Percentiles rank a stretch among this genome's conserved stretches.
Conservation (phyloP, 2,329 filamentous ascomycete genomes). For the Aspergillus sclerotialis region DNA sequence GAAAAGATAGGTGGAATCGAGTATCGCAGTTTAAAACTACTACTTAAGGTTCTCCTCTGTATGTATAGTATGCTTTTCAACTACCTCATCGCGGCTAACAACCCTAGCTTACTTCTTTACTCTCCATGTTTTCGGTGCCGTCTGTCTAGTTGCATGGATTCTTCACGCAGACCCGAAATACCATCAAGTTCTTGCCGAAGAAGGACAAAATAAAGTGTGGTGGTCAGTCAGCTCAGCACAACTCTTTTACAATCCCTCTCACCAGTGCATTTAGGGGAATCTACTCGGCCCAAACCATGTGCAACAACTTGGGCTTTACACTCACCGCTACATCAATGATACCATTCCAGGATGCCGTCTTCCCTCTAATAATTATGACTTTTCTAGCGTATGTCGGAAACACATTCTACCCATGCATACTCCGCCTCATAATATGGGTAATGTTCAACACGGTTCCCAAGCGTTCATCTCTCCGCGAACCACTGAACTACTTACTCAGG, state of each 20-base stretch:
- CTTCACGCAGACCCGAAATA: conserved; percentile 37
- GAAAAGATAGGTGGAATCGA: conserved; percentile 48
- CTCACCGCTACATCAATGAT: conserved; percentile 51
- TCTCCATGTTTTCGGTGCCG: conserved; percentile 41
- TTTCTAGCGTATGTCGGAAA: conserved; percentile 35
- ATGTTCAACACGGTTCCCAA: conserved; percentile 43
- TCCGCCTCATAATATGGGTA: conserved; percentile 52
- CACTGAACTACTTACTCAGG: conserved; percentile 52
- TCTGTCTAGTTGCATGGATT: conserved; percentile 46
- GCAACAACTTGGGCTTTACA: conserved; percentile 49
- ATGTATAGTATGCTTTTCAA: conserved; percentile 4
- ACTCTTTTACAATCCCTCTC: too few relatives aligned
- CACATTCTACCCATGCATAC: conserved; percentile 48
- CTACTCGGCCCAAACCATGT: conserved; percentile 47
- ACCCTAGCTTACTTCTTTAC: conserved; percentile 40
- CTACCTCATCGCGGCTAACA: neutral
- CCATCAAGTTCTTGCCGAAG: conserved; percentile 30
- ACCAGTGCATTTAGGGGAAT: conserved; percentile 44
- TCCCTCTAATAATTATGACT: conserved; percentile 32
- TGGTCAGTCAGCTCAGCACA: conserved; percentile 45
- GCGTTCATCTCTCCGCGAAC: conserved; percentile 22
- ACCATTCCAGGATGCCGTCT: conserved; percentile 40
- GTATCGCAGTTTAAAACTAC: conserved; percentile 44
- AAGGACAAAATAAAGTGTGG: conserved; percentile 40
- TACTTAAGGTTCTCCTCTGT: conserved; percentile 43